Evolutionary conservation across 805 yeast genomes (phyloP), one percentile per base, ranked within the genome.

Genomic region (Hanseniaspora nectarophila): DNA sequence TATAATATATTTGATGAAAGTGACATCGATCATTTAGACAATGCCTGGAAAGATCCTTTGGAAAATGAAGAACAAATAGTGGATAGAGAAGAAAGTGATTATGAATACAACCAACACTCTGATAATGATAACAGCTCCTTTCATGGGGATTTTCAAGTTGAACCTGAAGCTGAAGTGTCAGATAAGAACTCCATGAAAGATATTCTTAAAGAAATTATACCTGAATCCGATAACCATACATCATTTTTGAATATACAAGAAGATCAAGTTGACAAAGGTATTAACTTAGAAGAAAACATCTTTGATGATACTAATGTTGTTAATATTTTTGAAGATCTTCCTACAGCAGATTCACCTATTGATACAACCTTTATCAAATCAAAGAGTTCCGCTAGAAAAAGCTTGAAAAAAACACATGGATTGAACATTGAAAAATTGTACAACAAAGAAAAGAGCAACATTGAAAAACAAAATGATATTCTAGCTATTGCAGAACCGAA

Each of bases 1-100:
- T 35, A 42, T 23, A 37, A 53, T 24, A 47, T 53, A 10, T 47
- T 45, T 40, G 42, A 37, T 20, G 48, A 45, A 5, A 43, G 28
- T n/a, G 38, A 29, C 12, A 26, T 20, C 33, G 33, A 31, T 6
- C 24, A 34, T 42, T 4, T 23, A 13, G 35, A 34, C 8, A 21
- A 23, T 23, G 29, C 37, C 15, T 47, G 44, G 48, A 51, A 49
- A 24, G 45, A 47, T 18, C 35, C 31, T 40, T 20, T 23, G 7
- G 45, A 32, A 29, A 29, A 18, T 29, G 33, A 26, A 4, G 16
- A 20, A n/a, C 34, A 28, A 16, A 29, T 24, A 23, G 9, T 37
- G 4, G 31, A 43, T 16, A 43, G 40, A 38, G 44, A 38, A 43
- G 37, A 28, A 2, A 42, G 45, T 18, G 53, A 49, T 20, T 39